A percentile compares a stretch with the other conserved stretches of the same genome.
These are phyloP conservation scores for Vicia faba DNA, from an alignment of 306 rosid genomes.

Conservation along the genomic window DNA sequence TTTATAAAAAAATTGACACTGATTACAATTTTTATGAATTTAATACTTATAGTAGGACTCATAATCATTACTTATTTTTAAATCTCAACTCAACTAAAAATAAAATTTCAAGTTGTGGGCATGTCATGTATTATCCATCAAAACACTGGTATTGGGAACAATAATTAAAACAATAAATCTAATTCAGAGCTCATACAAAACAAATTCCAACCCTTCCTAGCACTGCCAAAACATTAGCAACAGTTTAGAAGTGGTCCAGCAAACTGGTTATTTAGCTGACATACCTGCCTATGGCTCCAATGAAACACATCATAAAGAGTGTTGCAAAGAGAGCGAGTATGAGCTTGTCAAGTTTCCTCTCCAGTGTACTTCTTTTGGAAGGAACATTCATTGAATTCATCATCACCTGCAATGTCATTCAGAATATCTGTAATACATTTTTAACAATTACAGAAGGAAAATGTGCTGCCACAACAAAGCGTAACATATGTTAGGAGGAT, in stretches of 20 bases:
- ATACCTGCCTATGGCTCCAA: constrained; percentile 92
- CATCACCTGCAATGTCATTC: constrained; percentile 76
- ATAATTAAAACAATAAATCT: constrained; percentile 30
- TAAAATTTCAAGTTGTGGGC: neutral
- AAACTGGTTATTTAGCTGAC: constrained; percentile 33
- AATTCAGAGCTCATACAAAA: constrained; percentile 10
- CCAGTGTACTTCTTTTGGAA: constrained; percentile 96
- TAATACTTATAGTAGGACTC: neutral
- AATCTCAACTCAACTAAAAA: neutral
- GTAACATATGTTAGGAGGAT: constrained; percentile 7
- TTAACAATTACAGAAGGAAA: constrained; percentile 29
- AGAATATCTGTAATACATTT: constrained; percentile 33
- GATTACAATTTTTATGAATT: constrained; percentile 14
- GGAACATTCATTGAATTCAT: constrained; percentile 98
- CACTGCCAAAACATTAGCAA: constrained; percentile 17
- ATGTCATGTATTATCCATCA: neutral
- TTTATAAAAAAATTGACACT: neutral
- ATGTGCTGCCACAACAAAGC: constrained; percentile 6
- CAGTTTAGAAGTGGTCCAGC: constrained; percentile 10
- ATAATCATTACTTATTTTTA: neutral
- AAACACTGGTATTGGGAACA: constrained; percentile 7
- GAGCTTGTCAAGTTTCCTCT: constrained; percentile 97
- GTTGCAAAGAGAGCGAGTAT: constrained; percentile 74
- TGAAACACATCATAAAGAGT: constrained; percentile 75
- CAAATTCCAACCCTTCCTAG: constrained; percentile 23